Conservation (phyloP, 148 eudicot species). For the Cornus florida region DNA sequence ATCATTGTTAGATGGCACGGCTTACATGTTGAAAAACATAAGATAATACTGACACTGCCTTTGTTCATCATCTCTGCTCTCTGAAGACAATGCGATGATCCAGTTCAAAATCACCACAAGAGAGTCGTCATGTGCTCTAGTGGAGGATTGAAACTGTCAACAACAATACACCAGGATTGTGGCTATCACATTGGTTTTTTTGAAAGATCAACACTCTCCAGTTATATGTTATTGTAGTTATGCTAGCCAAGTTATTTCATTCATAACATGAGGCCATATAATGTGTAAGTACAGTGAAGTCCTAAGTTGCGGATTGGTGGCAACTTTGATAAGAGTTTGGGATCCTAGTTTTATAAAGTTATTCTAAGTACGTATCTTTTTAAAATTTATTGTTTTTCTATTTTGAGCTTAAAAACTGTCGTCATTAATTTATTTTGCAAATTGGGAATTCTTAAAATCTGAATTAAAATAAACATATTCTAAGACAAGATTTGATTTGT, state of each 20-base stretch:
- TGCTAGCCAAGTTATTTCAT: background rate
- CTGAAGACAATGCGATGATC: no score
- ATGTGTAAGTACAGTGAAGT: background rate
- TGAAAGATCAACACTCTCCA: background rate
- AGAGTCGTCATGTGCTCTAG: background rate
- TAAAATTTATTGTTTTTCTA: background rate
- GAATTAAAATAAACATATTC: no score
- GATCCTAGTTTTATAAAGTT: background rate
- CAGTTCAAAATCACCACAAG: no score
- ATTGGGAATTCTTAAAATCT: background rate
- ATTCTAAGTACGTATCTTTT: no score
- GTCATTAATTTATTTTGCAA: background rate
- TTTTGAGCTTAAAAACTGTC: background rate
- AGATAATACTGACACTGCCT: background rate
- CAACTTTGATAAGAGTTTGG: background rate
- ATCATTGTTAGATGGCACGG: background rate
- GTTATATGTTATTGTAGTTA: background rate
- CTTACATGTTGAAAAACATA: background rate
- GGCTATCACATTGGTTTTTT: background rate
- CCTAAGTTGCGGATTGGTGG: background rate
- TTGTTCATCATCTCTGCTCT: no score
- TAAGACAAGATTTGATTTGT: background rate
- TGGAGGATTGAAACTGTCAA: no score
- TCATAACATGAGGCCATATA: background rate
- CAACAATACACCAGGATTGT: no score